Evolutionary conservation across 805 yeast species (phyloP).

Genomic region (Allodekkera sacchari): DNA sequence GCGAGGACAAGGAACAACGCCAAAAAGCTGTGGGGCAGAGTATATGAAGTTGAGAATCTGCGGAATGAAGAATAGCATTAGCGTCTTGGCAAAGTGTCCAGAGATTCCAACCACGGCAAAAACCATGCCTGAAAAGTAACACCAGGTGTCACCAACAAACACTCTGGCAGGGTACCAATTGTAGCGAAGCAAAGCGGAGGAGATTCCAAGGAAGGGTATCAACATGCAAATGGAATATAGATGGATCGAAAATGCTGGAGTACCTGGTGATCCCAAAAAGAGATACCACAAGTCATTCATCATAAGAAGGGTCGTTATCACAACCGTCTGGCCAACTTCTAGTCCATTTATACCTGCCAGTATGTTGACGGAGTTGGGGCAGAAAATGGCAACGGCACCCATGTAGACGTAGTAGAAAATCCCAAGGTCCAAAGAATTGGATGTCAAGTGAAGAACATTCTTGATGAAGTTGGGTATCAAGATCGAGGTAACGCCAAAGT

Average conservation of each 20-base stretch:
- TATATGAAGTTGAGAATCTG: slow-evolving; percentile 86
- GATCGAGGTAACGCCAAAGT: slow-evolving; percentile 85
- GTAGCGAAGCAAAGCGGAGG: slow-evolving; percentile 63
- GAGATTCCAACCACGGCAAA: slow-evolving; percentile 94
- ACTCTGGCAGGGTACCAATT: slow-evolving; percentile 91
- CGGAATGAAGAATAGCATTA: slow-evolving; percentile 78
- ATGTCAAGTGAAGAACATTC: slow-evolving; percentile 27
- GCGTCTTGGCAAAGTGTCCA: slow-evolving; percentile 93
- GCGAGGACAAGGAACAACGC: slow-evolving; percentile 87
- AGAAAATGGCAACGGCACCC: slow-evolving; percentile 86
- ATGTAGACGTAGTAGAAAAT: slow-evolving; percentile 75
- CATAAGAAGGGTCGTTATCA: slow-evolving; percentile 62
- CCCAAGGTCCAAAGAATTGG: slow-evolving; percentile 62
- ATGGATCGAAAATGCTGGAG: slow-evolving; percentile 74
- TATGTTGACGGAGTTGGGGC: slow-evolving; percentile 94
- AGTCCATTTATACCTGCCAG: slow-evolving; percentile 94
- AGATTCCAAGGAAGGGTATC: slow-evolving; percentile 81
- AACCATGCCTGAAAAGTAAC: slow-evolving; percentile 98
- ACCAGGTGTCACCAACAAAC: slow-evolving; percentile 96
- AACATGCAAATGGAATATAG: slow-evolving; percentile 70
- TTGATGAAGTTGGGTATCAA: slow-evolving; percentile 67
- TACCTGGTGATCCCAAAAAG: slow-evolving; percentile 18
- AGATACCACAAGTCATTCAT: slow-evolving; percentile 72
- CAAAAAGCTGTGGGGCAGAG: slow-evolving; percentile 87
- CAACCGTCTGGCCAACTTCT: slow-evolving; percentile 91